phyloP scores from a whole-genome alignment of 2,329 filamentous ascomycete genomes.

The Fonsecaea monophora region DNA sequence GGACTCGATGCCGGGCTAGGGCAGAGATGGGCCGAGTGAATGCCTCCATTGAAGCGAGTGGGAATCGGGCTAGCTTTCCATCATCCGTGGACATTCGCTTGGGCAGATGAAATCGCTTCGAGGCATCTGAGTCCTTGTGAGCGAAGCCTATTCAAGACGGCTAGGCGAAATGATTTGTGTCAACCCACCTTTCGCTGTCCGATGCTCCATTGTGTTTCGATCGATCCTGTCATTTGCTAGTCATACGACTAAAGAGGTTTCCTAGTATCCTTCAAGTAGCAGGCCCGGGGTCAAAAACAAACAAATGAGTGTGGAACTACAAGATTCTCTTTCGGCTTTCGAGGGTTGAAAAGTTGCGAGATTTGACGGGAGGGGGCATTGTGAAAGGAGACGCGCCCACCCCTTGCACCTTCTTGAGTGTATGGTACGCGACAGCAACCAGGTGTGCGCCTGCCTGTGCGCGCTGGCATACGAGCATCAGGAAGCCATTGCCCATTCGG shows the following conservation, averaged over 20 bases:
- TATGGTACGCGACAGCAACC: not conserved
- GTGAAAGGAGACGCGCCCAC: not conserved
- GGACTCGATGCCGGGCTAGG: slow-evolving; percentile 32
- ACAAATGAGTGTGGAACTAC: slow-evolving; percentile 8
- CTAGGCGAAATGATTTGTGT: not conserved
- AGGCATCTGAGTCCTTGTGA: slow-evolving; percentile 26
- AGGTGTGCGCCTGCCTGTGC: not conserved
- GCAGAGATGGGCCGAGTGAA: slow-evolving; percentile 34
- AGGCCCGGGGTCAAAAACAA: not conserved
- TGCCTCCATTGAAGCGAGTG: slow-evolving; percentile 30
- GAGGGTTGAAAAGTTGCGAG: not conserved
- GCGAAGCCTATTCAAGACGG: not conserved
- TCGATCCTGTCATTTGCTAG: slow-evolving; percentile 12
- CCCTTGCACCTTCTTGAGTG: not conserved
- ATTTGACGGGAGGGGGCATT: not conserved
- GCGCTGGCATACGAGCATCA: not conserved
- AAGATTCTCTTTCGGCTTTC: not conserved
- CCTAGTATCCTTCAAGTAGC: slow-evolving; percentile 13
- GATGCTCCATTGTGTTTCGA: slow-evolving; percentile 23
- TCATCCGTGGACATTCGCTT: slow-evolving; percentile 32
- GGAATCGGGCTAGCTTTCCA: slow-evolving; percentile 24
- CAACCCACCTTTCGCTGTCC: slow-evolving; percentile 25
- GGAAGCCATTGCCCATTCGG: not conserved
- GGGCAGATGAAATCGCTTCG: slow-evolving; percentile 22
- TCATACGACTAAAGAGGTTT: slow-evolving; percentile 15